These are phyloP conservation scores for Aspergillus sp. DNA, from an alignment of 2,329 filamentous ascomycete species.

Conservation along the genomic window DNA sequence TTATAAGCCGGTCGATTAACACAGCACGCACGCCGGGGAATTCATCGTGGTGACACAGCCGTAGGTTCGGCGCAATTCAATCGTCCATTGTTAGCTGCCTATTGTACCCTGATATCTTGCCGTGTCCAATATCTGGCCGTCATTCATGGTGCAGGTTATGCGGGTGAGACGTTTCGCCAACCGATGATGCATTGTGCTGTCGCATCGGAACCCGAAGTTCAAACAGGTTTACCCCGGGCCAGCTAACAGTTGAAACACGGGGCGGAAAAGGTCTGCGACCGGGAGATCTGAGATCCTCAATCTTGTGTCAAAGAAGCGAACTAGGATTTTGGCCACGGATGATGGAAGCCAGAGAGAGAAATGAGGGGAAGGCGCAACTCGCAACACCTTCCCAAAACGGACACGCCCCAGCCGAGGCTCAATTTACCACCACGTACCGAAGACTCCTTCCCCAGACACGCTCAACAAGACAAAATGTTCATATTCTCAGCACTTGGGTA, in stretches of 20 bases:
- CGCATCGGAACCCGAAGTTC: background rate
- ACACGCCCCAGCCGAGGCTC: background rate
- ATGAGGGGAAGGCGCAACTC: background rate
- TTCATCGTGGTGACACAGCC: background rate
- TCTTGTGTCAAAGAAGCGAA: background rate
- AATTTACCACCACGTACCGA: background rate
- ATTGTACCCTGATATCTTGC: background rate
- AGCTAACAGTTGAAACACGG: background rate
- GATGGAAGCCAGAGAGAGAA: background rate
- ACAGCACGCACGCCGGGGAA: background rate
- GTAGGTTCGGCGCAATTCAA: background rate
- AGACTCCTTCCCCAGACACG: background rate
- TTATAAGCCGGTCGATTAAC: background rate
- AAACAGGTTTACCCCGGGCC: background rate
- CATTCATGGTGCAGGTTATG: background rate
- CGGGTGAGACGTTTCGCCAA: background rate
- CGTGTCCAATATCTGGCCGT: background rate
- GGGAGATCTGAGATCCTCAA: background rate
- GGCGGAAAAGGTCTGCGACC: background rate
- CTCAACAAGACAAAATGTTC: background rate
- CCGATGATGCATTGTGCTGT: background rate
- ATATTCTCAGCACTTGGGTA: background rate
- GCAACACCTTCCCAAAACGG: constrained; percentile 11
- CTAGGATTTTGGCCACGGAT: background rate
- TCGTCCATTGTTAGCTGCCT: background rate